Evolutionary conservation across 1,139 yeast genomes (phyloP), one percentile per base, ranked within the genome.

Genomic region (Suhomyces anneliseae): DNA sequence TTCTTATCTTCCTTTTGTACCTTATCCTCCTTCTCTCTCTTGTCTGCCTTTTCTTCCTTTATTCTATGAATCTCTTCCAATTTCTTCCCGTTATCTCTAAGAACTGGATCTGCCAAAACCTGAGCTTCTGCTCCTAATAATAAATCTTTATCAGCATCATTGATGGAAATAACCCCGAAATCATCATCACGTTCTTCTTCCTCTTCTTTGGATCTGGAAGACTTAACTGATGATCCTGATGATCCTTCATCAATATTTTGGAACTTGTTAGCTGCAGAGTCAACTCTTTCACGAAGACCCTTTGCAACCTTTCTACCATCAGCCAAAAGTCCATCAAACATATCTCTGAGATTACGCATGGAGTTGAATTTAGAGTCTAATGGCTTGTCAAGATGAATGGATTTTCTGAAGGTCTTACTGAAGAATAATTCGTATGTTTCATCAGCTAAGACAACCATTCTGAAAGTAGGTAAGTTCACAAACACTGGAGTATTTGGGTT

Each of bases 371-470:
- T 60, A 44, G 76, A 57, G 41, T 73, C 78, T 29, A 79, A 68
- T 7, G 79, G 78, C 54, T 82, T 81, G 36, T 83, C 81, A 36
- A 90, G 73, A 57, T 87, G 90, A 43, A 90, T 78, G 0, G 95
- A 81, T 8, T 74, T 65, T 45, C 85, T 78, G 40, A 86, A 74
- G 1, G 92, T 87, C 27, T 74, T 70, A 34, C 89, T 77, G 65
- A 93, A 93, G 54, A 92, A 81, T 37, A 87, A 71, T 62, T 93
- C 98, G 55, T 90, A 85, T 0, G 97, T 88, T 60, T 90, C 98
- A 64, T 92, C 97, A 0, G 98, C 97, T 12, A 93, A 74, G 4
- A 93, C 73, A 2, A 93, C 95, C 99, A 93, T 93, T 55, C 99
- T 76, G 70, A 93, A 93, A 0, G 97, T 90, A 0, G 98, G 92